Evolutionary conservation across 2,329 filamentous ascomycete species (phyloP).

Genomic region (Zasmidium cellare): DNA sequence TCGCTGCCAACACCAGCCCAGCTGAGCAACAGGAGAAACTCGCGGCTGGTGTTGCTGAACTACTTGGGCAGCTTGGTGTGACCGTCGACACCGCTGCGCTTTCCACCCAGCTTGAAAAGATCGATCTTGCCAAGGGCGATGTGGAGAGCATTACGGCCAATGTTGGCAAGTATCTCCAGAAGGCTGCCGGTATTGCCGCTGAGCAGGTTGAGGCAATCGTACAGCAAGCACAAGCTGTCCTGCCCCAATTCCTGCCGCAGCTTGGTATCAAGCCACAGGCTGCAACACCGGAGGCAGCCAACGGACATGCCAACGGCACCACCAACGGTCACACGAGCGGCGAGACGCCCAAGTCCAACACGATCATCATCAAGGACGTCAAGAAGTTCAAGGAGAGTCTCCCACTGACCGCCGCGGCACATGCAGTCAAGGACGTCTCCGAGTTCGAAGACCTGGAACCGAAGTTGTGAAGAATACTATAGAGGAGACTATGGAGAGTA

Average conservation of each 20-base stretch:
- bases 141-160: constrained; percentile 40
- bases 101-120: constrained; percentile 43
- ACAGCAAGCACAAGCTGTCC: constrained; percentile 50
- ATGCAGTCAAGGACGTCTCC: constrained; percentile 70
- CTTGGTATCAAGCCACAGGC: constrained; percentile 10
- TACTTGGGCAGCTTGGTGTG: constrained; percentile 51
- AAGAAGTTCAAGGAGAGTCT: constrained; percentile 77
- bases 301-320: neutral
- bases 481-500: neutral
- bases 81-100: constrained; percentile 44
- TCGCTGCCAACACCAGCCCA: constrained; percentile 35
- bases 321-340: constrained; percentile 28
- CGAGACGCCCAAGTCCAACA: constrained; percentile 51
- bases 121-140: constrained; percentile 45
- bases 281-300: neutral
- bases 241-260: constrained; percentile 45
- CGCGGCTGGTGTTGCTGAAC: constrained; percentile 44
- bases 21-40: constrained; percentile 48
- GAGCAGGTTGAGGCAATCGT: constrained; percentile 52
- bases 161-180: constrained; percentile 40
- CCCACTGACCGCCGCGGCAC: constrained; percentile 69
- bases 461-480: constrained; percentile 59
- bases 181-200: constrained; percentile 48
- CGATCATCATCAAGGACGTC: constrained; percentile 73
- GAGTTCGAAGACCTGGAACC: constrained; percentile 84